Percentiles rank a stretch among this genome's conserved stretches.
phyloP scores from a whole-genome alignment of 805 yeast species.

The Wickerhamiella brachini region DNA sequence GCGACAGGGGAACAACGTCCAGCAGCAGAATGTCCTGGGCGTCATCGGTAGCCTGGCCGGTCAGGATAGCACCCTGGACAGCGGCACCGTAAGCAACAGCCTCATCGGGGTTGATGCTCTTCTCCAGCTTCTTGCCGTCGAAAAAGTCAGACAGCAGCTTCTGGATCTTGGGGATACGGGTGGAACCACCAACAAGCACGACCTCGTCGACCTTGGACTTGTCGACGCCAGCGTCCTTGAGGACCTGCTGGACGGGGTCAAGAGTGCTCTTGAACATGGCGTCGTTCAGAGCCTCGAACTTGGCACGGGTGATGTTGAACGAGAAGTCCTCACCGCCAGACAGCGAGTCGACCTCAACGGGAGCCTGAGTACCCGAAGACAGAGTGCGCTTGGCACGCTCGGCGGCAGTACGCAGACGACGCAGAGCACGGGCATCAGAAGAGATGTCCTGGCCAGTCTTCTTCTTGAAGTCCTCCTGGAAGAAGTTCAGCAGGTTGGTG shows the following conservation, averaged over 20 bases:
- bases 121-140: slow-evolving; percentile 95
- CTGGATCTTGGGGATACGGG: slow-evolving; percentile 96
- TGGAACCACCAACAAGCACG: slow-evolving; percentile 94
- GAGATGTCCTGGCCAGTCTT: slow-evolving; percentile 93
- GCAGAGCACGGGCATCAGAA: slow-evolving; percentile 87
- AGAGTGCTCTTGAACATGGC: slow-evolving; percentile 86
- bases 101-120: slow-evolving; percentile 95
- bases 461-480: slow-evolving; percentile 92
- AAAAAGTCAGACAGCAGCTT: slow-evolving; percentile 91
- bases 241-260: slow-evolving; percentile 91
- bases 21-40: slow-evolving; percentile 87
- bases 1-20: slow-evolving; percentile 94
- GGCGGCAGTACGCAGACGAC: slow-evolving; percentile 98
- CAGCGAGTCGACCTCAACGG: slow-evolving; percentile 88
- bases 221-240: slow-evolving; percentile 80
- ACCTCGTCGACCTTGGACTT: slow-evolving; percentile 84
- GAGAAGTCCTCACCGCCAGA: slow-evolving; percentile 93
- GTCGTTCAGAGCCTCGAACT: slow-evolving; percentile 93
- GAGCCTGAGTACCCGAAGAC: slow-evolving; percentile 89
- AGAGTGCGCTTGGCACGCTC: slow-evolving; percentile 99
- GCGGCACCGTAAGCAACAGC: slow-evolving; percentile 99
- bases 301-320: slow-evolving; percentile 92
- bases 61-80: slow-evolving; percentile 91
- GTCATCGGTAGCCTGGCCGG: slow-evolving; percentile 93
- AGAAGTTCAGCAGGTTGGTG: slow-evolving; percentile 87